These are phyloP conservation scores for Stephanodiscus minutulus DNA, from an alignment of 108 stramenopile genomes.

Conservation along the genomic window DNA sequence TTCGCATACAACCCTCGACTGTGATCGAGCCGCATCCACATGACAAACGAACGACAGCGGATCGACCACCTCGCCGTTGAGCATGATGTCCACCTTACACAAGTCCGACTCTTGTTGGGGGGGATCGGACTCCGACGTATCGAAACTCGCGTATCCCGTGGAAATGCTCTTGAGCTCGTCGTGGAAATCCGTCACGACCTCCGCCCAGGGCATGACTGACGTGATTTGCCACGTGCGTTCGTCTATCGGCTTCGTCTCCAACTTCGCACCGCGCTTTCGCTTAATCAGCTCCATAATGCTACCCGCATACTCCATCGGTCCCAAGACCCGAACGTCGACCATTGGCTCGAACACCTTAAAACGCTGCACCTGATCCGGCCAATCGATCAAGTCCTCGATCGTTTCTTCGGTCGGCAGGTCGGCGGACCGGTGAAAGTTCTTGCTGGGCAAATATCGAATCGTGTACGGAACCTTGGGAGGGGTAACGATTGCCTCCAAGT, in stretches of 20 bases:
- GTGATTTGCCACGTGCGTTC: constrained; percentile 85
- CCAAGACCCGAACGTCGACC: constrained; percentile 78
- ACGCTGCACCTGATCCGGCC: constrained; percentile 65
- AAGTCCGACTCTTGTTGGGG: constrained; percentile 75
- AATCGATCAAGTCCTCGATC: constrained; percentile 81
- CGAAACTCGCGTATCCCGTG: constrained; percentile 80
- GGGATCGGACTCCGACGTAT: constrained; percentile 73
- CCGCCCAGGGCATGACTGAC: constrained; percentile 89
- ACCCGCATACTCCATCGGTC: constrained; percentile 84
- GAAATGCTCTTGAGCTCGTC: constrained; percentile 81
- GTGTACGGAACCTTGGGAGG: constrained; percentile 97
- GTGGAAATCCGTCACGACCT: constrained; percentile 86
- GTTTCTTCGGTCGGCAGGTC: constrained; percentile 75
- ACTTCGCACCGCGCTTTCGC: constrained; percentile 68
- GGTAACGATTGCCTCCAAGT: constrained; percentile 94
- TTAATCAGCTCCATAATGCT: constrained; percentile 86
- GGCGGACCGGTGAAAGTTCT: constrained; percentile 77
- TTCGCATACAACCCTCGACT: constrained; percentile 85
- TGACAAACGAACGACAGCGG: constrained; percentile 95
- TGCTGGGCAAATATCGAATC: constrained; percentile 76
- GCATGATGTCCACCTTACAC: constrained; percentile 91
- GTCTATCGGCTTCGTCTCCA: constrained; percentile 79
- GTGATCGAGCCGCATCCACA: constrained; percentile 66
- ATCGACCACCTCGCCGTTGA: constrained; percentile 92
- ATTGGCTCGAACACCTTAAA: constrained; percentile 87